Conservation (phyloP, 2,329 filamentous ascomycete species). For the Fusarium haematococcum region DNA sequence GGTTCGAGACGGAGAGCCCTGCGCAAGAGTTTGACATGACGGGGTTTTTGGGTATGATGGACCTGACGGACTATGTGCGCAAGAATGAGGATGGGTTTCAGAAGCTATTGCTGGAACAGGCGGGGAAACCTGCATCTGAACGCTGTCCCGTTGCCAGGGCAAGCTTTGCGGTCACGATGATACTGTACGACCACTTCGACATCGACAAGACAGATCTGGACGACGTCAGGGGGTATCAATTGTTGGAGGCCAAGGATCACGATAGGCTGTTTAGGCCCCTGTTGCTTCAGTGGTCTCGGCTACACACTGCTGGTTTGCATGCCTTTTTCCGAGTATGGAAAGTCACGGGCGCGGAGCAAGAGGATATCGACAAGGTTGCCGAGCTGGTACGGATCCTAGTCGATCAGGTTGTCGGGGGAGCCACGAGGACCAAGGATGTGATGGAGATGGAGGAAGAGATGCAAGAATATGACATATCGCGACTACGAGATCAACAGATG, state of each 20-base stretch:
- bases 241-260: conserved; percentile 80
- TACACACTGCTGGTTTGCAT: conserved; percentile 87
- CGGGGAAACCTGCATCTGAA: conserved; percentile 74
- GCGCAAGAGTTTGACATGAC: conserved; percentile 85
- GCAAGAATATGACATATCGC: conserved; percentile 81
- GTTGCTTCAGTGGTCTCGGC: conserved; percentile 89
- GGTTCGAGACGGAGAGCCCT: conserved; percentile 92
- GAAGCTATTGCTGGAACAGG: conserved; percentile 91
- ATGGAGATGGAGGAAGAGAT: conserved; percentile 91
- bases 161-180: conserved; percentile 86
- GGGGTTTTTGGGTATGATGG: conserved; percentile 97
- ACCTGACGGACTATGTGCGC: conserved; percentile 91
- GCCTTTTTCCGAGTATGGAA: conserved; percentile 96
- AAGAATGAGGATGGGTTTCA: conserved; percentile 94
- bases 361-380: conserved; percentile 93
- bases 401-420: conserved; percentile 88
- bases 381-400: conserved; percentile 91
- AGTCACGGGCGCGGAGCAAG: conserved; percentile 82
- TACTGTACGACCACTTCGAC: conserved; percentile 95
- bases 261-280: conserved; percentile 90
- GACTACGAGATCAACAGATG: conserved; percentile 90
- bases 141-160: conserved; percentile 90
- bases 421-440: conserved; percentile 84
- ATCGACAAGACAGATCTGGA: conserved; percentile 86
- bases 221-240: conserved; percentile 80